Conservation (phyloP, 2,329 filamentous ascomycete genomes). For the Tolypocladium amazonense region DNA sequence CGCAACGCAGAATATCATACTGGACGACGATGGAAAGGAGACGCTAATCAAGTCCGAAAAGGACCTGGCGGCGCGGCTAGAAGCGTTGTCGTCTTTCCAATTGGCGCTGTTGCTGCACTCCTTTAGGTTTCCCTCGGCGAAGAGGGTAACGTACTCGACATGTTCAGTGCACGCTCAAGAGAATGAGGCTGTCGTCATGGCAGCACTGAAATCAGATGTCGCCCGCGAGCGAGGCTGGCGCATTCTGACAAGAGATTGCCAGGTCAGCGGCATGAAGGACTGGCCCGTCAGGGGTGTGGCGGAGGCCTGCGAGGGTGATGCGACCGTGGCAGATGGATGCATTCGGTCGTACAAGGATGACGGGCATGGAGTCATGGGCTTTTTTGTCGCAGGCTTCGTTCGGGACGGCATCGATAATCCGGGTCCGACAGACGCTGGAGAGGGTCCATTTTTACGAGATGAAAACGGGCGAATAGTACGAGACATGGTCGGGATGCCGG, state of each 20-base stretch:
- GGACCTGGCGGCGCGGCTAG: constrained; percentile 53
- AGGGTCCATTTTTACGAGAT: constrained; percentile 44
- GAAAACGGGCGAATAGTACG: constrained; percentile 40
- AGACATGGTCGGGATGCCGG: constrained; percentile 26
- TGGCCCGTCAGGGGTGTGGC: constrained; percentile 61
- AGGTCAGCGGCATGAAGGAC: constrained; percentile 62
- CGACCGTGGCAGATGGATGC: constrained; percentile 58
- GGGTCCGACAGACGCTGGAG: constrained; percentile 7
- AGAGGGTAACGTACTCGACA: constrained; percentile 80
- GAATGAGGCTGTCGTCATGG: constrained; percentile 76
- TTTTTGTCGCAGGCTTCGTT: constrained; percentile 86
- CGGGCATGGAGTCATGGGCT: constrained; percentile 79
- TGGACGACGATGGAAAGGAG: constrained; percentile 50
- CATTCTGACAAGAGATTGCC: constrained; percentile 59
- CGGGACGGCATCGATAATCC: constrained; percentile 10
- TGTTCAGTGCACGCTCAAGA: constrained; percentile 83
- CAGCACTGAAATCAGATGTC: constrained; percentile 56
- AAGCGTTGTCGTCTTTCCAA: constrained; percentile 72
- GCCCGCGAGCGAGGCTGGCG: constrained; percentile 65
- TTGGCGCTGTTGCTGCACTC: constrained; percentile 74
- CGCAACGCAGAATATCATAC: constrained; percentile 24
- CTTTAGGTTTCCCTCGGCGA: constrained; percentile 66
- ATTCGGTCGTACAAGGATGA: constrained; percentile 75
- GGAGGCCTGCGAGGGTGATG: constrained; percentile 36
- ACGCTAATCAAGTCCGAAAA: constrained; percentile 40